These are phyloP conservation scores for Rhinocladiella mackenziei DNA, from an alignment of 2,329 filamentous ascomycete genomes.

Conservation along the genomic window DNA sequence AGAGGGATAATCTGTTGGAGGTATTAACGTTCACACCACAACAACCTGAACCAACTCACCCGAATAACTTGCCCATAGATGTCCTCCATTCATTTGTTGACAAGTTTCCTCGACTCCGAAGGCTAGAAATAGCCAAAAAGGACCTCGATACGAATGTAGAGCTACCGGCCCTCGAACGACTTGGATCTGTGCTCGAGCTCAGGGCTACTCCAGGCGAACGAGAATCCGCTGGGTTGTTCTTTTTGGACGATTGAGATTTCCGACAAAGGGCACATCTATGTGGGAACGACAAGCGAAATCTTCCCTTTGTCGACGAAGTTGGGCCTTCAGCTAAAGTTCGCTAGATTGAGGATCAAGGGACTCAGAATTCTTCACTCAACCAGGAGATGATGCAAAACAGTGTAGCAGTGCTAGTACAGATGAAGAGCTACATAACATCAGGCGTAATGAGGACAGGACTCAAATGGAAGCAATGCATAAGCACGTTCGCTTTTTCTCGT, in stretches of 20 bases:
- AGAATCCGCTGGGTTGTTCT: conserved; percentile 10
- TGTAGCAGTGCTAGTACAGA: no score
- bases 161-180: not conserved
- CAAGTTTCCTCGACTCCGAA: conserved; percentile 11
- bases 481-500: no score
- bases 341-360: no score
- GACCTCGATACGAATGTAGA: not conserved
- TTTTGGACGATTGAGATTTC: conserved; percentile 4
- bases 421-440: no score
- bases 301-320: no score
- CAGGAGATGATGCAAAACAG: no score
- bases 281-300: no score
- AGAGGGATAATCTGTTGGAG: conserved; percentile 1
- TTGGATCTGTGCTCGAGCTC: conserved; percentile 4
- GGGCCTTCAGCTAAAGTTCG: no score
- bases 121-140: conserved; percentile 7
- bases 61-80: not conserved
- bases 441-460: no score
- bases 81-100: conserved; percentile 1
- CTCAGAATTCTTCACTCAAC: no score
- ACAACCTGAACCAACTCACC: not conserved
- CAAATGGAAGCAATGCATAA: no score
- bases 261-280: no score
- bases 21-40: conserved; percentile 1
- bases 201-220: conserved; percentile 5